Conservation (phyloP, 129 eudicot species). For the Silybum marianum region DNA sequence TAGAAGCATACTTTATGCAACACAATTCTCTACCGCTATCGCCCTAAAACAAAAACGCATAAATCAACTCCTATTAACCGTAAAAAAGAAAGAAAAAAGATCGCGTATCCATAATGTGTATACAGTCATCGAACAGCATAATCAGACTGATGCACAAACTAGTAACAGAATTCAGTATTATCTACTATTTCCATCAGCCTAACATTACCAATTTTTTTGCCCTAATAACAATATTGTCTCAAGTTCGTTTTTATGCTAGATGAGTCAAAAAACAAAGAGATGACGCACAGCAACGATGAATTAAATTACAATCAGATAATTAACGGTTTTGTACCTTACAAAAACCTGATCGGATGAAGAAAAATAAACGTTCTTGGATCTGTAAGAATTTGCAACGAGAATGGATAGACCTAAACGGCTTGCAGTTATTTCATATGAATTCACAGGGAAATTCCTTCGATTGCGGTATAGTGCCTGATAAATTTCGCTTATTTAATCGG, state of each 20-base stretch:
- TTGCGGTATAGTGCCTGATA: not conserved
- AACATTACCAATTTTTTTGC: slow-evolving; percentile 8
- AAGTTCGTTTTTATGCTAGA: slow-evolving; percentile 5
- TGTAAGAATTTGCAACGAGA: slow-evolving; percentile 23
- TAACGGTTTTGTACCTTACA: slow-evolving; percentile 1
- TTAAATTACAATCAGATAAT: not conserved
- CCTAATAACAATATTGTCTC: slow-evolving; percentile 15
- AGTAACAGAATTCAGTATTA: not conserved
- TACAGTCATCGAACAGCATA: not conserved
- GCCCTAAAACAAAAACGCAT: slow-evolving; percentile 4
- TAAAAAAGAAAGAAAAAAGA: not conserved
- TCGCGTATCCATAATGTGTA: not conserved
- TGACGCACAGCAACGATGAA: not conserved
- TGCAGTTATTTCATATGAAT: not conserved
- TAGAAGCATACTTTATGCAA: not conserved
- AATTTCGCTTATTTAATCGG: slow-evolving; percentile 18
- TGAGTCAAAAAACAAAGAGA: not conserved
- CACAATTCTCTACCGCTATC: not conserved
- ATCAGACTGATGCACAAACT: not conserved
- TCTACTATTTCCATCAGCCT: not conserved
- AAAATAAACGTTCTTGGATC: slow-evolving; percentile 17
- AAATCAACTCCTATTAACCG: slow-evolving; percentile 5
- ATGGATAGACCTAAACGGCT: not conserved
- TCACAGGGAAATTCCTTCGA: not conserved
- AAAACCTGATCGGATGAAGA: slow-evolving; percentile 19